Evolutionary conservation across 2,329 filamentous ascomycete species (phyloP).

Genomic region (Mycogone perniciosa): DNA sequence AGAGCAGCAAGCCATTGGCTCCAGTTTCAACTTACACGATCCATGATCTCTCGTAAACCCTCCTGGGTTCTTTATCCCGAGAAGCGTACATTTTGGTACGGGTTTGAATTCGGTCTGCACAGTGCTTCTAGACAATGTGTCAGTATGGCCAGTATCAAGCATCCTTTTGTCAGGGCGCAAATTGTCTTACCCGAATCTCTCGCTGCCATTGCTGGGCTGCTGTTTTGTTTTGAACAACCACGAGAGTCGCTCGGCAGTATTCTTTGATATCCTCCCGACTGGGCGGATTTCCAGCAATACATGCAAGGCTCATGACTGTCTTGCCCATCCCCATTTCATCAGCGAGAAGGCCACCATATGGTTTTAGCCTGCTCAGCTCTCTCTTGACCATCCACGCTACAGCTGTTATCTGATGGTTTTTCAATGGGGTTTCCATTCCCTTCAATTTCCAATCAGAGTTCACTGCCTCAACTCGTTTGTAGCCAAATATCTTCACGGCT

Average conservation of each 20-base stretch:
- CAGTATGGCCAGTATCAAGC: not conserved
- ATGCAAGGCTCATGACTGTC: slow-evolving; percentile 66
- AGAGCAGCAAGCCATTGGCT: too few relatives aligned
- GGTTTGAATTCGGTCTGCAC: not conserved
- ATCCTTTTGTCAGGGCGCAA: not conserved
- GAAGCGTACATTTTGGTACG: not conserved
- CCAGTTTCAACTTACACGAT: slow-evolving; percentile 1
- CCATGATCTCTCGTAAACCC: not conserved
- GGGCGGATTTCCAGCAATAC: not conserved
- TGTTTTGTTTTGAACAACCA: slow-evolving; percentile 24
- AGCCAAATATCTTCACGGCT: slow-evolving; percentile 17
- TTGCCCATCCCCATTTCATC: slow-evolving; percentile 63
- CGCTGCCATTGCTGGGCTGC: slow-evolving; percentile 23
- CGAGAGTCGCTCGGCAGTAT: slow-evolving; percentile 31
- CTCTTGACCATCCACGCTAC: slow-evolving; percentile 48
- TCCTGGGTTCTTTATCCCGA: not conserved
- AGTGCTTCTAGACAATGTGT: not conserved
- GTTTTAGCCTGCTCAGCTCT: slow-evolving; percentile 30
- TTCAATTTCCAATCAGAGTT: slow-evolving; percentile 14
- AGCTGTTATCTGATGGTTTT: slow-evolving; percentile 45
- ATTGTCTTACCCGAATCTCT: not conserved
- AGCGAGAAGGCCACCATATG: slow-evolving; percentile 35
- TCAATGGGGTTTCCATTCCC: slow-evolving; percentile 26
- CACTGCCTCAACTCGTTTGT: slow-evolving; percentile 5
- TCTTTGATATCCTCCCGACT: slow-evolving; percentile 27